phyloP scores from a whole-genome alignment of 2,329 filamentous ascomycete species.

The Aspergillus bombycis region DNA sequence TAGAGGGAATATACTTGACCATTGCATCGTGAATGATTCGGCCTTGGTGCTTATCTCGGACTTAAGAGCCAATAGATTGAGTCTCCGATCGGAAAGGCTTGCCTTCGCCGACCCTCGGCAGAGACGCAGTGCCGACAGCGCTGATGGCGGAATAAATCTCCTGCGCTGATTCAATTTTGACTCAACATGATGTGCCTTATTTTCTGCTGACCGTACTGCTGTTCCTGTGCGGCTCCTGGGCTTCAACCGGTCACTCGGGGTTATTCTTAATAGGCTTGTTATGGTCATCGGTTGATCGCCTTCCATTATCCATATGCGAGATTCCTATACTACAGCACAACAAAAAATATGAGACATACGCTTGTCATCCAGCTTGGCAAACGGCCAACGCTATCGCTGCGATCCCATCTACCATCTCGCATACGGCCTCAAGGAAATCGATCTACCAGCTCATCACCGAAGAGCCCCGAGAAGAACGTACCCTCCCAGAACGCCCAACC shows the following conservation, averaged over 20 bases:
- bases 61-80: not conserved
- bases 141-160: conserved; percentile 6
- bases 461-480: conserved; percentile 8
- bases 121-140: not conserved
- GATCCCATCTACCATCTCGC: conserved; percentile 11
- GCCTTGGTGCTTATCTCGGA: not conserved
- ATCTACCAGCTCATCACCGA: conserved; percentile 12
- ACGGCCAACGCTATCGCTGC: conserved; percentile 14
- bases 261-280: not conserved
- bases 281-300: not conserved
- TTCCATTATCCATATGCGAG: not conserved
- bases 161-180: not conserved
- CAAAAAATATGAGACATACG: conserved; percentile 17
- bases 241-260: not conserved
- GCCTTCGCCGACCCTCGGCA: conserved; percentile 8
- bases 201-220: not conserved
- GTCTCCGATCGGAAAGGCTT: conserved; percentile 4
- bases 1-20: not conserved
- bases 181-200: not conserved
- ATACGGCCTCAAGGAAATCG: conserved; percentile 19
- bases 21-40: not conserved
- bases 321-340: not conserved
- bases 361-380: conserved; percentile 13
- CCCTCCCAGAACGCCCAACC: conserved; percentile 3
- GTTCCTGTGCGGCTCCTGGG: not conserved